Conservation (phyloP, 2,329 filamentous ascomycete species). For the Cryphonectria japonica region DNA sequence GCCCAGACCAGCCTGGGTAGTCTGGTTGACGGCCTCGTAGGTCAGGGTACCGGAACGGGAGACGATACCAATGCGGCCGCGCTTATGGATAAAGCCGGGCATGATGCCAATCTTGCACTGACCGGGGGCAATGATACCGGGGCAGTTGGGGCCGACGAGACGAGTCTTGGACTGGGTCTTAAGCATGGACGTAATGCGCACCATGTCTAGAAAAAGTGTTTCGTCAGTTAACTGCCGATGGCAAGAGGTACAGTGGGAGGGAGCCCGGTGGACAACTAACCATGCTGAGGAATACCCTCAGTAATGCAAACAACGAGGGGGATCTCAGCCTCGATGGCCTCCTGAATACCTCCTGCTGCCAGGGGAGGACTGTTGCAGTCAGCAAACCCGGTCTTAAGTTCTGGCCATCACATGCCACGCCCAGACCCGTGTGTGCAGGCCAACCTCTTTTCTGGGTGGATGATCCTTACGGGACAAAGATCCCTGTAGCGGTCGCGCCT, state of each 20-base stretch:
- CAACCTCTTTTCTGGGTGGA: slow-evolving; percentile 47
- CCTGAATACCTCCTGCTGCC: slow-evolving; percentile 93
- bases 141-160: slow-evolving; percentile 96
- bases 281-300: slow-evolving; percentile 96
- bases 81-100: slow-evolving; percentile 99
- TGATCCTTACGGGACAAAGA: slow-evolving; percentile 87
- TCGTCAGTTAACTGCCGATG: slow-evolving; percentile 24
- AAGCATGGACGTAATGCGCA: slow-evolving; percentile 96
- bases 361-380: slow-evolving; percentile 71
- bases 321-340: slow-evolving; percentile 91
- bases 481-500: slow-evolving; percentile 86
- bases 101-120: slow-evolving; percentile 99
- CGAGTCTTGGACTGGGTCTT: slow-evolving; percentile 98
- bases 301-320: slow-evolving; percentile 97
- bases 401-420: not conserved
- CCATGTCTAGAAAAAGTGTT: slow-evolving; percentile 73
- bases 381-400: not conserved
- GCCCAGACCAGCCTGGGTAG: slow-evolving; percentile 92
- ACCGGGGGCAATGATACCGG: slow-evolving; percentile 90
- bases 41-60: slow-evolving; percentile 97
- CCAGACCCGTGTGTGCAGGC: not conserved
- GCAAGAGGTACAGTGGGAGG: not conserved
- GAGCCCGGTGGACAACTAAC: slow-evolving; percentile 53
- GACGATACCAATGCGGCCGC: slow-evolving; percentile 97
- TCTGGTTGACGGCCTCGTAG: slow-evolving; percentile 99